Evolutionary conservation across 164 flowering plant genomes (phyloP).

Genomic region (Vitis rotundifolia): DNA sequence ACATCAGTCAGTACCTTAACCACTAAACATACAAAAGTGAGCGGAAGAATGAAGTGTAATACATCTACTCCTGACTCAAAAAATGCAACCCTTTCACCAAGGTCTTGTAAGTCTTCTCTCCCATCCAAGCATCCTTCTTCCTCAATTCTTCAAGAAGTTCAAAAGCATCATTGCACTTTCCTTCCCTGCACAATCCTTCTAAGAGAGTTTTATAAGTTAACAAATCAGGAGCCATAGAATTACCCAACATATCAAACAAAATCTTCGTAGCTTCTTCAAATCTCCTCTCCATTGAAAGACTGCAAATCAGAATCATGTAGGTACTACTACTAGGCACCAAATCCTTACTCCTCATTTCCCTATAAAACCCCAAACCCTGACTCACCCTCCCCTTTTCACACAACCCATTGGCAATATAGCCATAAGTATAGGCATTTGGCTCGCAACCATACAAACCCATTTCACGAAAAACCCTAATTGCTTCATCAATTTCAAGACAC

Average conservation of each 20-base stretch:
- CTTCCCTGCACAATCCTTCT: slow-evolving; percentile 75
- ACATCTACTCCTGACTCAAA: not conserved
- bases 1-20: too few species aligned
- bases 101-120: slow-evolving; percentile 36
- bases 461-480: slow-evolving; percentile 70
- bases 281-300: slow-evolving; percentile 68
- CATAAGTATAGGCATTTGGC: slow-evolving; percentile 61
- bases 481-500: slow-evolving; percentile 74
- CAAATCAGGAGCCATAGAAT: slow-evolving; percentile 63
- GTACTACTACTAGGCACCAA: slow-evolving; percentile 56
- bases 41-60: too few species aligned
- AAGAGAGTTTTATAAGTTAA: slow-evolving; percentile 78
- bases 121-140: slow-evolving; percentile 58
- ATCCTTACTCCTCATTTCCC: slow-evolving; percentile 72
- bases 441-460: slow-evolving; percentile 86
- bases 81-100: slow-evolving; percentile 52
- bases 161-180: slow-evolving; percentile 65
- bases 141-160: slow-evolving; percentile 63
- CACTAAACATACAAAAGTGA: too few species aligned
- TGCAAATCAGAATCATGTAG: slow-evolving; percentile 70
- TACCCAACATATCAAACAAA: slow-evolving; percentile 63
- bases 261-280: slow-evolving; percentile 61
- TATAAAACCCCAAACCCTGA: slow-evolving; percentile 57
- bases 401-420: slow-evolving; percentile 66
- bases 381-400: slow-evolving; percentile 78